Conservation (phyloP, 2,329 filamentous ascomycete species). For the Colletotrichum graminicola region DNA sequence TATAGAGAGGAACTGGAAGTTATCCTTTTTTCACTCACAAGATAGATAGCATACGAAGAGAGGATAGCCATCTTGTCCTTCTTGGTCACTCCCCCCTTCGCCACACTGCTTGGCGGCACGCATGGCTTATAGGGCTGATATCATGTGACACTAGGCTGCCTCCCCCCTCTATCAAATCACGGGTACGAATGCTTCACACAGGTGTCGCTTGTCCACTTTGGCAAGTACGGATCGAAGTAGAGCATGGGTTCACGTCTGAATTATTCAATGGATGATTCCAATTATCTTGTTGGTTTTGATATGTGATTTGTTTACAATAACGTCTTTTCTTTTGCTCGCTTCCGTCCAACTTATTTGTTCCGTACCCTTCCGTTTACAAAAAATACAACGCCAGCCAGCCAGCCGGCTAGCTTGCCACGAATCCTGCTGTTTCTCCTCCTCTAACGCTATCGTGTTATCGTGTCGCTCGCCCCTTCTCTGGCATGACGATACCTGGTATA, state of each 20-base stretch:
- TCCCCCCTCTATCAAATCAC: no score
- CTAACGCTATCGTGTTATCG: slow-evolving; percentile 38
- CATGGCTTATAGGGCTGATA: slow-evolving; percentile 35
- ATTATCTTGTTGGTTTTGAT: neutral
- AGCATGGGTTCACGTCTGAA: neutral
- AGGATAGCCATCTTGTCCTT: neutral
- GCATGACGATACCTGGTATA: slow-evolving; percentile 37
- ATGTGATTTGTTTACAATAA: neutral
- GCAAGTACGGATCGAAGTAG: neutral
- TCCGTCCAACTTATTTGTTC: slow-evolving; percentile 9
- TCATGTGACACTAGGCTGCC: slow-evolving; percentile 33
- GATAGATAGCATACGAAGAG: no score
- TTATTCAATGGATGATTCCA: no score
- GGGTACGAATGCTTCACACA: neutral
- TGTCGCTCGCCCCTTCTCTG: slow-evolving; percentile 26
- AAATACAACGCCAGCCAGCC: slow-evolving; percentile 19
- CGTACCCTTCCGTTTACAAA: slow-evolving; percentile 19
- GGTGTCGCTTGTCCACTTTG: neutral
- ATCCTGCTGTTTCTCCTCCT: slow-evolving; percentile 14
- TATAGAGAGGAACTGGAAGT: neutral
- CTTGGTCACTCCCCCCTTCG: neutral
- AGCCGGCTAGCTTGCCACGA: slow-evolving; percentile 3
- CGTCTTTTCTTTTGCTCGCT: slow-evolving; percentile 12
- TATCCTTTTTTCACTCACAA: neutral
- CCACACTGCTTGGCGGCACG: neutral